These are phyloP conservation scores for Arachis stenosperma DNA, from an alignment of 306 rosid genomes.

Conservation along the genomic window DNA sequence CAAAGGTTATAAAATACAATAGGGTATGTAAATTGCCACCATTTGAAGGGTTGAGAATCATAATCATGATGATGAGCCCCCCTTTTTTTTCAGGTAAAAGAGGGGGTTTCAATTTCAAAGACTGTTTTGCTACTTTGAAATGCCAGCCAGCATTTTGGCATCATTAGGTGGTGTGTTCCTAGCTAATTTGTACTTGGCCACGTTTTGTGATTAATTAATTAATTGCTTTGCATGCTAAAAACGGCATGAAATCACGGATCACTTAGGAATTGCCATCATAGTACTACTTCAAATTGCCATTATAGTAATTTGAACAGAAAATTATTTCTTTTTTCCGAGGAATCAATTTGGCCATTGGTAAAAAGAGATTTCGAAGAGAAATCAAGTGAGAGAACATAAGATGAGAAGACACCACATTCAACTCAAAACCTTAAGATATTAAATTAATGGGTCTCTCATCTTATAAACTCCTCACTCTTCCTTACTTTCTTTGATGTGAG, in stretches of 20 bases:
- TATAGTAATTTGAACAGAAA: too few relatives aligned
- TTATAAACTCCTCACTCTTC: too few relatives aligned
- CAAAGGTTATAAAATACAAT: neutral
- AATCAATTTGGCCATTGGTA: too few relatives aligned
- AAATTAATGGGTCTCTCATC: too few relatives aligned
- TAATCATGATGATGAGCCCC: neutral
- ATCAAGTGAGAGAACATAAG: too few relatives aligned
- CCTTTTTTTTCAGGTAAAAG: neutral
- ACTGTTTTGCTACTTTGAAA: neutral
- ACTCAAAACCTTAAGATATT: too few relatives aligned
- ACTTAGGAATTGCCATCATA: constrained; percentile 1
- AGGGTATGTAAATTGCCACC: neutral
- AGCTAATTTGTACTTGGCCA: neutral
- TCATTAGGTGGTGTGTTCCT: neutral
- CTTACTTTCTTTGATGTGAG: too few relatives aligned
- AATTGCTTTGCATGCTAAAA: neutral
- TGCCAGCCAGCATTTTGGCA: constrained; percentile 11
- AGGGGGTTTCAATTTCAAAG: neutral
- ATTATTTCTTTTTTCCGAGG: too few relatives aligned
- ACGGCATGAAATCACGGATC: constrained; percentile 7
- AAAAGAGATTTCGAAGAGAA: too few relatives aligned
- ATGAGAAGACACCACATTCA: too few relatives aligned
- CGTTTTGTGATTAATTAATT: neutral
- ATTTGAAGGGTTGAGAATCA: neutral
- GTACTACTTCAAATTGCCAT: neutral